Conservation (phyloP, 1,284 basidiomycete species). For the Jaminaea rosea region DNA sequence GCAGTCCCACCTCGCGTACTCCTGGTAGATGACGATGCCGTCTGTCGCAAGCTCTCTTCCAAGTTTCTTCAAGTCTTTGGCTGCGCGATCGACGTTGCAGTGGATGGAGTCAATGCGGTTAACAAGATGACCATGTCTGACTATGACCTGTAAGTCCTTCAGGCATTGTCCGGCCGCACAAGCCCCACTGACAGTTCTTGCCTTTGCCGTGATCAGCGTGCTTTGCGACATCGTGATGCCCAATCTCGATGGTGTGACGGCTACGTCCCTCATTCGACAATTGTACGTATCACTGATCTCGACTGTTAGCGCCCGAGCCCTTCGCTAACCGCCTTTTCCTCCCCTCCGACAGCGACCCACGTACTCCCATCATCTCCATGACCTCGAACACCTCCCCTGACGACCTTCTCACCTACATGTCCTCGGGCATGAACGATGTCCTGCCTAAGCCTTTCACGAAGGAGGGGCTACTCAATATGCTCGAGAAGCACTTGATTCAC, state of each 20-base stretch:
- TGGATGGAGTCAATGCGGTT: conserved; percentile 83
- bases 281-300: too few relatives aligned
- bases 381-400: conserved; percentile 84
- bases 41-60: conserved; percentile 74
- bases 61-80: conserved; percentile 94
- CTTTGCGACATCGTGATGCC: conserved; percentile 81
- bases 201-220: conserved; percentile 2
- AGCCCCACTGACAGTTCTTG: background rate
- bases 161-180: background rate
- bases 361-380: conserved; percentile 95
- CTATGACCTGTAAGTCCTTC: conserved; percentile 70
- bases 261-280: conserved; percentile 83
- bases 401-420: conserved; percentile 85
- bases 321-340: too few relatives aligned
- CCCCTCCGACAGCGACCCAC: too few relatives aligned
- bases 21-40: conserved; percentile 89
- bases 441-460: conserved; percentile 95
- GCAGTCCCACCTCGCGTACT: conserved; percentile 56
- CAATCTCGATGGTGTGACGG: conserved; percentile 71
- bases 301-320: too few relatives aligned
- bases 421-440: conserved; percentile 87
- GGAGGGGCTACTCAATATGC: conserved; percentile 76
- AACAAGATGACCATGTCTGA: conserved; percentile 89
- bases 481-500: conserved; percentile 92
- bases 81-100: conserved; percentile 85